These are phyloP conservation scores for Solanum paucissectum DNA, from an alignment of 257 asterid species.

Conservation along the genomic window DNA sequence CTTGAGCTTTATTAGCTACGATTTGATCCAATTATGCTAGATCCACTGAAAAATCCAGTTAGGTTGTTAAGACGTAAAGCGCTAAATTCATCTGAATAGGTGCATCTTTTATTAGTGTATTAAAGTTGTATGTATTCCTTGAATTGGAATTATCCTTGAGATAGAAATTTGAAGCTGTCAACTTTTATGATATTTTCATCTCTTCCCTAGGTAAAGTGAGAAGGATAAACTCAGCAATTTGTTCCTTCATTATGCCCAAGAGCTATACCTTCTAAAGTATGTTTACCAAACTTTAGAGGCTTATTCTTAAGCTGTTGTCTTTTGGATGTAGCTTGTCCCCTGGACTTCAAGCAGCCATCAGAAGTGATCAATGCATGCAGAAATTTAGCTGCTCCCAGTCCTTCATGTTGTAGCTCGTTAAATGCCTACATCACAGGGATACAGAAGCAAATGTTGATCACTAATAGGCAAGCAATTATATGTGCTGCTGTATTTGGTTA, in stretches of 20 bases:
- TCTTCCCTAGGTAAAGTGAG: neutral
- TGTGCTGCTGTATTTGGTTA: slow-evolving; percentile 78
- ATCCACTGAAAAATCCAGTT: neutral
- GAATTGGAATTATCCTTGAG: neutral
- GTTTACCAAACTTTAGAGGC: neutral
- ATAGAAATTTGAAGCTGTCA: neutral
- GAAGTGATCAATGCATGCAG: slow-evolving; percentile 81
- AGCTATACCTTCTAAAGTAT: neutral
- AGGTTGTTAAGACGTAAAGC: neutral
- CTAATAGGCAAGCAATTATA: slow-evolving; percentile 85
- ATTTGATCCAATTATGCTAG: neutral
- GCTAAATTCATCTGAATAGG: neutral
- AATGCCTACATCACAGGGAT: slow-evolving; percentile 58
- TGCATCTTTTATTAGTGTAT: neutral
- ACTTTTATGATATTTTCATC: neutral
- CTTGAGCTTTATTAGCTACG: neutral
- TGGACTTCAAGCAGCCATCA: slow-evolving; percentile 63
- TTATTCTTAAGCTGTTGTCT: neutral
- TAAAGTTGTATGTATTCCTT: neutral
- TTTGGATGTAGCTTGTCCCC: slow-evolving; percentile 67
- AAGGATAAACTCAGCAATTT: neutral
- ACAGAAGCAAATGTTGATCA: slow-evolving; percentile 86
- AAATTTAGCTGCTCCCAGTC: slow-evolving; percentile 65
- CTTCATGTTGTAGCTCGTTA: slow-evolving; percentile 84
- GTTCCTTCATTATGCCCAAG: neutral